Evolutionary conservation across 208 protist species (phyloP).

Genomic region (Leishmania major): DNA sequence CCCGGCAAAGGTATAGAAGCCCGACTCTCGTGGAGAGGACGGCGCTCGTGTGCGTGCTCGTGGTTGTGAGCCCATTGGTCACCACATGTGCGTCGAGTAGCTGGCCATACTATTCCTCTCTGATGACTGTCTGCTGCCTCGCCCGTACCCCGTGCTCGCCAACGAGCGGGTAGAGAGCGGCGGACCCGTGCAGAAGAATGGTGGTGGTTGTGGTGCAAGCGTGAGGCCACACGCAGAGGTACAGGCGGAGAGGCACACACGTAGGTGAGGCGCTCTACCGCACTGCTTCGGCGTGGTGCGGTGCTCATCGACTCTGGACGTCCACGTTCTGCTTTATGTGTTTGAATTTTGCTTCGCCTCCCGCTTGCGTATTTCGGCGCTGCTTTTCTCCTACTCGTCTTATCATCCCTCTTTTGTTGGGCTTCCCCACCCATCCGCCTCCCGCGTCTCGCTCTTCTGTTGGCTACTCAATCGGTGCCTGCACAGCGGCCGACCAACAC

Average conservation of each 20-base stretch:
- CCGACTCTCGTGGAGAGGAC: not conserved
- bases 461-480: not conserved
- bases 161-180: not conserved
- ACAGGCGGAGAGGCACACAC: not conserved
- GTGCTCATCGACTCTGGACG: not conserved
- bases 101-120: no score
- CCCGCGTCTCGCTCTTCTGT: not conserved
- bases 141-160: no score
- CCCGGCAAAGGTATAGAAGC: no score
- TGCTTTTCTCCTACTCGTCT: constrained; percentile 7
- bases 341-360: not conserved
- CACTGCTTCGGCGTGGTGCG: no score
- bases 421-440: not conserved
- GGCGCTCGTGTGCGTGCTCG: not conserved
- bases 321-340: not conserved
- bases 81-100: no score
- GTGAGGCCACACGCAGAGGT: not conserved
- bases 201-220: not conserved
- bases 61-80: not conserved
- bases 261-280: no score
- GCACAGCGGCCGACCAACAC: not conserved
- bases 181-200: not conserved
- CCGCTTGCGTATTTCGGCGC: not conserved
- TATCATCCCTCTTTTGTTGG: constrained; percentile 10
- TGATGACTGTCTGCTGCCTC: no score